Conservation (phyloP, 495 filamentous ascomycete species). For the Melanomma pulvis-pyrius region DNA sequence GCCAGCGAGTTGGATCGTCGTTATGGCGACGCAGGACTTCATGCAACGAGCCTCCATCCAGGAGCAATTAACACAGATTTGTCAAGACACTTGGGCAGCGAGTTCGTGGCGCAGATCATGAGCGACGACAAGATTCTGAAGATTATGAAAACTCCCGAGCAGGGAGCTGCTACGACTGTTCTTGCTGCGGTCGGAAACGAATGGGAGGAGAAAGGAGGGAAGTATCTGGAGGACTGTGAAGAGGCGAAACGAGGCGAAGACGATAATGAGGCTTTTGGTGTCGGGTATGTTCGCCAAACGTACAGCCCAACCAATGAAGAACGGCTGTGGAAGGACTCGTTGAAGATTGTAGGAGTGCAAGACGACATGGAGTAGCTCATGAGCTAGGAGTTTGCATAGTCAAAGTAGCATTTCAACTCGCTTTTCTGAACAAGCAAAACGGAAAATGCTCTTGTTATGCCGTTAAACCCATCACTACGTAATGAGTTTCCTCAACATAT, state of each 20-base stretch:
- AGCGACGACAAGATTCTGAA: conserved; percentile 6
- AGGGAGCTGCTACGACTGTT: conserved; percentile 42
- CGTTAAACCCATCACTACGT: too few species aligned
- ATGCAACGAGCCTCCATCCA: conserved; percentile 33
- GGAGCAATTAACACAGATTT: conserved; percentile 35
- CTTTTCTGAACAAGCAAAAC: too few species aligned
- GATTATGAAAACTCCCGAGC: conserved; percentile 37
- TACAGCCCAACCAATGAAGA: conserved; percentile 48
- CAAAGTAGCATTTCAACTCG: too few species aligned
- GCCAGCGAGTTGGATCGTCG: conserved; percentile 41
- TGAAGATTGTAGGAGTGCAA: conserved; percentile 49
- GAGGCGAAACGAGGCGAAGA: conserved; percentile 34
- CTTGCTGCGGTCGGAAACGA: conserved; percentile 40
- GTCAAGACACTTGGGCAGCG: conserved; percentile 6
- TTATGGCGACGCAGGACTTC: conserved; percentile 37
- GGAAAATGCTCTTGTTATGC: too few species aligned
- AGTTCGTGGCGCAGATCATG: conserved; percentile 12
- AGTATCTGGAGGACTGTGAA: conserved; percentile 41
- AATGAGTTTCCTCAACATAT: too few species aligned
- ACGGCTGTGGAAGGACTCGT: conserved; percentile 50
- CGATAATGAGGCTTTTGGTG: conserved; percentile 13
- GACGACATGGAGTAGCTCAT: conserved; percentile 19
- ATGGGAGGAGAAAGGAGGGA: conserved; percentile 38
- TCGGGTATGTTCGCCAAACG: conserved; percentile 45
- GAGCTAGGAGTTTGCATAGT: too few species aligned